Conservation (phyloP, 371 early-diverging fungal species). For the Mortierella sp. region DNA sequence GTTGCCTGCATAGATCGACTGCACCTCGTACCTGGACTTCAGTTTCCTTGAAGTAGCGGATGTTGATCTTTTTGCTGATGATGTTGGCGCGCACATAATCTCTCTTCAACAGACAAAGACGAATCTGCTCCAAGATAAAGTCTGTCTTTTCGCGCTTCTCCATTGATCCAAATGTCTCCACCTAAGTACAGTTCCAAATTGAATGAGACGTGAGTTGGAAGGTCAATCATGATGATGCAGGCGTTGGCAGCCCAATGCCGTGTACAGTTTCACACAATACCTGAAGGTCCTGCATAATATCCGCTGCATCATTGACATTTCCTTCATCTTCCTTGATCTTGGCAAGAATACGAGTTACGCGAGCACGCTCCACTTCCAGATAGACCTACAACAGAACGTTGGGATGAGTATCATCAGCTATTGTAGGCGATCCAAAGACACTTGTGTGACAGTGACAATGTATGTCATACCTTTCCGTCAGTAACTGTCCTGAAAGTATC, state of each 20-base stretch:
- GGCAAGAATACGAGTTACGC: slow-evolving; percentile 88
- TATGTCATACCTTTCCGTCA: slow-evolving; percentile 87
- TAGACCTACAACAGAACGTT: slow-evolving; percentile 73
- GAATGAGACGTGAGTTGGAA: neutral
- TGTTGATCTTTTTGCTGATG: slow-evolving; percentile 93
- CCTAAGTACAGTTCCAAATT: slow-evolving; percentile 57
- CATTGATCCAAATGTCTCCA: slow-evolving; percentile 99
- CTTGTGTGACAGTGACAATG: no score
- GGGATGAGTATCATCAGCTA: neutral
- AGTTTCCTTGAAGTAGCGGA: slow-evolving; percentile 88
- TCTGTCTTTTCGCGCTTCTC: slow-evolving; percentile 97
- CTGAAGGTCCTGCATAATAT: slow-evolving; percentile 96
- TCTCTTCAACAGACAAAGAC: slow-evolving; percentile 90
- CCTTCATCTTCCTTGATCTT: slow-evolving; percentile 94
- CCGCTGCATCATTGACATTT: slow-evolving; percentile 89
- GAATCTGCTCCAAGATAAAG: slow-evolving; percentile 98
- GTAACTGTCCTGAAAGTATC: slow-evolving; percentile 95
- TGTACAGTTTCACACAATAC: slow-evolving; percentile 30
- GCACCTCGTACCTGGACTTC: slow-evolving; percentile 70
- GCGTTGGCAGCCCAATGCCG: no score
- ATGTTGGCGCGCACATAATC: slow-evolving; percentile 94
- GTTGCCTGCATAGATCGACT: no score
- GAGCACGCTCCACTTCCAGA: slow-evolving; percentile 97
- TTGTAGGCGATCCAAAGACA: no score
- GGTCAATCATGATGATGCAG: neutral